phyloP scores from a whole-genome alignment of 208 protist species.

The Naegleria gruberi region DNA sequence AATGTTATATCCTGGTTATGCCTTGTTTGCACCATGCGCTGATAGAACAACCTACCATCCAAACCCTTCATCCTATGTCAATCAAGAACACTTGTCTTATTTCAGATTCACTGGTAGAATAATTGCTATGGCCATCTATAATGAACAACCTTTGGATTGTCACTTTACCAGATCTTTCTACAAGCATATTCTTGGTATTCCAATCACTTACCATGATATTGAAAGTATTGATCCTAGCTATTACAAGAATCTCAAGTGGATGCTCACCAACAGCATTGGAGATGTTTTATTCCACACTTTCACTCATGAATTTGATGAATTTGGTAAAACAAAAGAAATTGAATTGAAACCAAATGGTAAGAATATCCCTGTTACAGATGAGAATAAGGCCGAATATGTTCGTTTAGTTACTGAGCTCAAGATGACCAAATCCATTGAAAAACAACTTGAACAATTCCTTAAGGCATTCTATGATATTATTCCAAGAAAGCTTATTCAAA shows the following conservation, averaged over 20 bases:
- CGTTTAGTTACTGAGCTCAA: conserved; percentile 49
- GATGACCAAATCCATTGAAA: conserved; percentile 50
- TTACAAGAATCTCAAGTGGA: conserved; percentile 31
- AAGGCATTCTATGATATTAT: conserved; percentile 48
- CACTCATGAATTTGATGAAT: conserved; percentile 41
- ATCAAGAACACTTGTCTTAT: conserved; percentile 20
- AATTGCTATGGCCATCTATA: conserved; percentile 84
- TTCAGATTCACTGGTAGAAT: conserved; percentile 52
- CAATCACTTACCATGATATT: conserved; percentile 48
- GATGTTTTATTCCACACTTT: conserved; percentile 48
- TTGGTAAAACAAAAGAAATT: conserved; percentile 36
- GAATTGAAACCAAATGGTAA: conserved; percentile 51
- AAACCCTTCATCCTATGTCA: conserved; percentile 50
- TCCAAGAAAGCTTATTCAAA: conserved; percentile 34
- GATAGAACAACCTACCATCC: conserved; percentile 61
- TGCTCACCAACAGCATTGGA: conserved; percentile 47
- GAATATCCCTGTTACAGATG: conserved; percentile 52
- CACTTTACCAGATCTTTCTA: conserved; percentile 72
- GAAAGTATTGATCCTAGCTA: conserved; percentile 41
- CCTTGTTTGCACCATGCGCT: conserved; percentile 68
- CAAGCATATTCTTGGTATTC: conserved; percentile 58
- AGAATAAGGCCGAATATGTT: conserved; percentile 62
- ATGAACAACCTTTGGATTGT: conserved; percentile 77
- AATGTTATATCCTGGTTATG: conserved; percentile 75
- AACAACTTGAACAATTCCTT: conserved; percentile 53